Conservation (phyloP, 106 monocot species). For the Allium cepa region DNA sequence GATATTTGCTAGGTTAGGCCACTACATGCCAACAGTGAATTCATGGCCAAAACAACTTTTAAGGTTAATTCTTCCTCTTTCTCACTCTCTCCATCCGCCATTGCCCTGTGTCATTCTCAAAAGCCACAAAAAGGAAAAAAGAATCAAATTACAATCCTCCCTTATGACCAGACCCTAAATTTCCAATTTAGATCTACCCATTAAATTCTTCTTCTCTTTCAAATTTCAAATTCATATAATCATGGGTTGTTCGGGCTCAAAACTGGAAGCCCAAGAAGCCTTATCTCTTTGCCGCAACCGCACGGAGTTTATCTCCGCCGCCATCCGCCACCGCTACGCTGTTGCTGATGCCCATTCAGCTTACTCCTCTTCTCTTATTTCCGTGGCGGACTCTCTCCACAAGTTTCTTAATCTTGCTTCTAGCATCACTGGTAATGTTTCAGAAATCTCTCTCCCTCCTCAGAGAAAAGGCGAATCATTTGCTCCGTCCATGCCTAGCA, state of each 20-base stretch:
- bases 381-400: conserved; percentile 48
- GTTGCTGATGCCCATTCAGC: conserved; percentile 74
- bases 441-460: conserved; percentile 43
- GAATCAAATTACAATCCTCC: too few relatives aligned
- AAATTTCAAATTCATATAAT: background rate
- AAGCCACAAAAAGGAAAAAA: too few relatives aligned
- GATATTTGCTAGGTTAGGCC: too few relatives aligned
- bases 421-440: conserved; percentile 5
- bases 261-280: conserved; percentile 65
- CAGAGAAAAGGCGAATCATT: conserved; percentile 54
- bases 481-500: conserved; percentile 14
- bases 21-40: too few relatives aligned
- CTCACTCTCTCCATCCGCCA: background rate
- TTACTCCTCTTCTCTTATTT: conserved; percentile 50
- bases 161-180: conserved; percentile 24
- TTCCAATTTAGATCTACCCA: background rate
- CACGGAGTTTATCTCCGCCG: conserved; percentile 36
- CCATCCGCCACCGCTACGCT: conserved; percentile 65
- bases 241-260: conserved; percentile 86
- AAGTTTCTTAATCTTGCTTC: conserved; percentile 26
- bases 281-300: conserved; percentile 54
- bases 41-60: too few relatives aligned
- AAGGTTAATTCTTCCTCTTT: background rate
- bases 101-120: too few relatives aligned
- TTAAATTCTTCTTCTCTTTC: background rate